These are phyloP conservation scores for Metschnikowia vanudenii DNA, from an alignment of 805 yeast species.

Conservation along the genomic window DNA sequence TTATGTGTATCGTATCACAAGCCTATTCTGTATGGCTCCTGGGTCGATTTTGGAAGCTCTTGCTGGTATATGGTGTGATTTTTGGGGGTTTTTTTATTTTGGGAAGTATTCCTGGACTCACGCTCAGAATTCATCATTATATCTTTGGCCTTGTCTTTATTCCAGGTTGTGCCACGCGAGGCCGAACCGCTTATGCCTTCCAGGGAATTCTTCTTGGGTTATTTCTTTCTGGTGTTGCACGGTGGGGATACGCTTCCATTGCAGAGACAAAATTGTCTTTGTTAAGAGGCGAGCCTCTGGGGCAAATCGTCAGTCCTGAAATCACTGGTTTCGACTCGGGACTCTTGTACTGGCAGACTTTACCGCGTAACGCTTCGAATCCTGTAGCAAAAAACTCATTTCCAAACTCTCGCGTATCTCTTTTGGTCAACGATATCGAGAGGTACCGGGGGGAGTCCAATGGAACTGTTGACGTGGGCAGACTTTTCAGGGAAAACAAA, in stretches of 20 bases:
- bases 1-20: conserved; percentile 61
- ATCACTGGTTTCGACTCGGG: conserved; percentile 38
- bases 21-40: conserved; percentile 78
- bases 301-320: conserved; percentile 50
- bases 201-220: conserved; percentile 86
- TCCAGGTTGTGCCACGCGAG: conserved; percentile 81
- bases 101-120: conserved; percentile 56
- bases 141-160: conserved; percentile 72
- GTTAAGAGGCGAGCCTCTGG: conserved; percentile 72
- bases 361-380: conserved; percentile 11
- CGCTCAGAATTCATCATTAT: conserved; percentile 75
- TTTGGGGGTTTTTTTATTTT: conserved; percentile 35
- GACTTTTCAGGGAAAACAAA: conserved; percentile 21
- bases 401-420: conserved; percentile 48
- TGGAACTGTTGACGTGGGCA: conserved; percentile 37
- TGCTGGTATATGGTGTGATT: conserved; percentile 53
- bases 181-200: conserved; percentile 65
- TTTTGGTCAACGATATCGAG: conserved; percentile 79
- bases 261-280: conserved; percentile 71
- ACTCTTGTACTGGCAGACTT: conserved; percentile 36
- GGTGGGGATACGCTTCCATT: conserved; percentile 93
- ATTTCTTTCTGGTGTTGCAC: conserved; percentile 75
- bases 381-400: not conserved
- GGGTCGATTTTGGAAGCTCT: conserved; percentile 61
- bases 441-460: conserved; percentile 55